A percentile compares a stretch with the other conserved stretches of the same genome.
Conservation (phyloP, 331 rosid genomes). For the Malus hybrid region DNA sequence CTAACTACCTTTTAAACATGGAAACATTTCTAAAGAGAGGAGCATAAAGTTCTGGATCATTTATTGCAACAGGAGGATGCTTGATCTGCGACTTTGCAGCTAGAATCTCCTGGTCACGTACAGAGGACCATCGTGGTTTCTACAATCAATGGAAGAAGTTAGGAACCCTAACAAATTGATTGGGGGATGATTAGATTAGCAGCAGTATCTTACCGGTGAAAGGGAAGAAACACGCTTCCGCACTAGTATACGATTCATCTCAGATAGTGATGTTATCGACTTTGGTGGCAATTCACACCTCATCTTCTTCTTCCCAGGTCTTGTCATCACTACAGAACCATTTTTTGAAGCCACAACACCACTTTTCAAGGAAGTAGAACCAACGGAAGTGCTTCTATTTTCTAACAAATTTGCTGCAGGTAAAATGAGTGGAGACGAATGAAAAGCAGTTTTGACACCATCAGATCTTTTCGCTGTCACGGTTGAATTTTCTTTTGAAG, state of each 20-base stretch:
- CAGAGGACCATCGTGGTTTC: conserved; percentile 77
- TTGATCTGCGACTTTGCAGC: conserved; percentile 64
- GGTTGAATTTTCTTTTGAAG: conserved; percentile 16
- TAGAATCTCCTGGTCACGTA: conserved; percentile 56
- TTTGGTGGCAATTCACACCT: conserved; percentile 72
- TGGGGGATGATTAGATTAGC: neutral
- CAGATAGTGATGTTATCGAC: conserved; percentile 53
- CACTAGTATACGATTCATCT: conserved; percentile 56
- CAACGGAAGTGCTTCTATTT: conserved; percentile 17
- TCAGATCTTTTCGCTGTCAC: conserved; percentile 19
- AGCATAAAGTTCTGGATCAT: conserved; percentile 61
- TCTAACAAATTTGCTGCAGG: neutral
- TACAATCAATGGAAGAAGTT: conserved; percentile 26
- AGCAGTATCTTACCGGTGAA: conserved; percentile 50
- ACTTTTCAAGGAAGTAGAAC: conserved; percentile 20
- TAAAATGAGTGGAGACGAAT: conserved; percentile 4
- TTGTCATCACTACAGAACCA: conserved; percentile 9
- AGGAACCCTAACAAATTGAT: neutral
- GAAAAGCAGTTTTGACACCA: conserved; percentile 12
- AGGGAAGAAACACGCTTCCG: conserved; percentile 55
- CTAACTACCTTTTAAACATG: conserved; percentile 66
- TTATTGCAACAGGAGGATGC: conserved; percentile 42
- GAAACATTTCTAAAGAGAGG: conserved; percentile 81
- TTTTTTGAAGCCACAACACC: conserved; percentile 12
- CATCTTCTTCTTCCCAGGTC: conserved; percentile 42